Base-by-base conservation (phyloP, 148 eudicot species). In the Camellia granthamiana region DNA sequence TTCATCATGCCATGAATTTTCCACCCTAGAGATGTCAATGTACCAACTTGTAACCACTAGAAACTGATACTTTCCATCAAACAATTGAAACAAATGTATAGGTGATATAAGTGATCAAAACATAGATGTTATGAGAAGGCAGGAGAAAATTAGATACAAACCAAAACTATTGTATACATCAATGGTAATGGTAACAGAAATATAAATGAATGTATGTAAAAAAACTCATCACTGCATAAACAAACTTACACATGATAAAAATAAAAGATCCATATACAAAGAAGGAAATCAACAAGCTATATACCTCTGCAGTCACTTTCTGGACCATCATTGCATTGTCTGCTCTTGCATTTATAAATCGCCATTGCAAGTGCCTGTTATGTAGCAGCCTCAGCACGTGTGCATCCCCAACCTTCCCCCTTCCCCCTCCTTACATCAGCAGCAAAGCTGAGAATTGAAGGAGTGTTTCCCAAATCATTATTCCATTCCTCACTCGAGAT, bases 321-420 rank as follows among this genome's bases (percentile, higher is more conserved):
- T 89, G 94, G 44, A 79, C 68, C 70, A 73, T 76, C 81, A 89
- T 74, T 41, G 92, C 84, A 80, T 86, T 81, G 75, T 89, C 91
- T 3, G 86, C 85, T 85, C 87, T 90, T 10, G 95, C 97, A 88
- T 92, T 94, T 19, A 84, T 89, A 86, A 88, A 91, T 65, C 94
- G 85, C 98, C 98, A 94, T 80, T 94, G 98, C 86, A 94, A 82
- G 16, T 88, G 88, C 78, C 93, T 86, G 79, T 92, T 92, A 83
- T 92, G 80, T 41, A 92, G 68, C 73, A 94, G 75, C 79, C 92
- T 86, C 69, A 94, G 83, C 44, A 85, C 81, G 82, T 92, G 97
- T 18, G 92, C 94, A 88, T 92, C 94, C 18, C 93, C 93, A 67
- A 90, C 80, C n/a, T n/a, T n/a, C n/a, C n/a, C n/a, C n/a, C 85